Evolutionary conservation across 139 green algal genomes (phyloP).

Genomic region (Closterium sp.): DNA sequence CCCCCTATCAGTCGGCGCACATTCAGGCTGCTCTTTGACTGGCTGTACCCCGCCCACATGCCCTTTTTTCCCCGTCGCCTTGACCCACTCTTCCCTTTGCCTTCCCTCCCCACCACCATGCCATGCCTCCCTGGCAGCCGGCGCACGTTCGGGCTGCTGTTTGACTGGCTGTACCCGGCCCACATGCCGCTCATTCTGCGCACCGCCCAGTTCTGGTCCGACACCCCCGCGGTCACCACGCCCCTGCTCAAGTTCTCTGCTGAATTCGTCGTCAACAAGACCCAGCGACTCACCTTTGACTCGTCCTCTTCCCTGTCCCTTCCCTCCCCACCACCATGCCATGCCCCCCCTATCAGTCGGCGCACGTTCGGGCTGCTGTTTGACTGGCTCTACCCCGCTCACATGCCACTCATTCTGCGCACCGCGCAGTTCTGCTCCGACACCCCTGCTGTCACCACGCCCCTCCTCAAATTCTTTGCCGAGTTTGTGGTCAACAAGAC

Average conservation of each 20-base stretch:
- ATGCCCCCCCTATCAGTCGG: constrained; percentile 50
- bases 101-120: too few relatives aligned
- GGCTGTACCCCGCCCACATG: constrained; percentile 92
- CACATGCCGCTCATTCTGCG: constrained; percentile 79
- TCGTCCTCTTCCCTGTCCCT: too few relatives aligned
- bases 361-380: constrained; percentile 85
- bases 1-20: constrained; percentile 56
- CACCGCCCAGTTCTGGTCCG: constrained; percentile 83
- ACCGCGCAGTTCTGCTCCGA: constrained; percentile 86
- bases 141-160: too few relatives aligned
- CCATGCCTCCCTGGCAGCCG: too few relatives aligned
- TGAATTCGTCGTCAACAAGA: constrained; percentile 97
- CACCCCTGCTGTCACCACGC: constrained; percentile 63
- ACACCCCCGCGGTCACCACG: constrained; percentile 64
- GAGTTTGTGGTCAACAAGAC: constrained; percentile 98
- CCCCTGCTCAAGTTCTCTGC: constrained; percentile 81
- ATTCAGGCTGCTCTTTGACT: constrained; percentile 91
- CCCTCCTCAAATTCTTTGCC: constrained; percentile 93
- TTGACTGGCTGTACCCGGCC: constrained; percentile 94
- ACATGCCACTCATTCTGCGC: constrained; percentile 77
- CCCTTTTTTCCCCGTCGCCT: too few relatives aligned
- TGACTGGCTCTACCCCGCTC: constrained; percentile 95
- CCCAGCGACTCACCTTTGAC: constrained; percentile 91
- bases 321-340: too few relatives aligned
- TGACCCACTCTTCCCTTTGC: too few relatives aligned